Evolutionary conservation across 2,329 filamentous ascomycete genomes (phyloP).

Genomic region (Coniochaeta sp.): DNA sequence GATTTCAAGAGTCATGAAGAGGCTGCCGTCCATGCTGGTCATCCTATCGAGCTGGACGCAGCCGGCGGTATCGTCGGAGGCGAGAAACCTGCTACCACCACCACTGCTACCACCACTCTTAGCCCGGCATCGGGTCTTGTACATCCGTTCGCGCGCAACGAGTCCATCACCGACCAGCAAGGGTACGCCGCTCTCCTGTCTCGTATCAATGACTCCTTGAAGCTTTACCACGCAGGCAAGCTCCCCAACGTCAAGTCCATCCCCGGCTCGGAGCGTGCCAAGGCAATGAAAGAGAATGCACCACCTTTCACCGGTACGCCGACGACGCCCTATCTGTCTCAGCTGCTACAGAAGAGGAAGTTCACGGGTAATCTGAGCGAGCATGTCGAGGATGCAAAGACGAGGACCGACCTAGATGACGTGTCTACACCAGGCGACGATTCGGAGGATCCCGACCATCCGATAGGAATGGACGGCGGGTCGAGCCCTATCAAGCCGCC

Average conservation of each 20-base stretch:
- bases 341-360: slow-evolving; percentile 54
- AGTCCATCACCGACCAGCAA: slow-evolving; percentile 46
- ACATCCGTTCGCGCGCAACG: slow-evolving; percentile 53
- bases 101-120: slow-evolving; percentile 6
- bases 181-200: slow-evolving; percentile 41
- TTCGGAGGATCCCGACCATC: slow-evolving; percentile 39
- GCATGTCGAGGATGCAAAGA: slow-evolving; percentile 52
- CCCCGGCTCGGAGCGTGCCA: slow-evolving; percentile 20
- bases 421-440: slow-evolving; percentile 46
- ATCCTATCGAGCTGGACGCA: slow-evolving; percentile 68
- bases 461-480: slow-evolving; percentile 13
- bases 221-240: slow-evolving; percentile 43
- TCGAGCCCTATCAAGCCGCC: slow-evolving; percentile 8
- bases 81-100: slow-evolving; percentile 21
- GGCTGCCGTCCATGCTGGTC: slow-evolving; percentile 80
- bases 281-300: slow-evolving; percentile 14
- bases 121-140: slow-evolving; percentile 41
- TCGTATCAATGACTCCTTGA: slow-evolving; percentile 47
- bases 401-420: slow-evolving; percentile 42
- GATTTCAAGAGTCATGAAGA: slow-evolving; percentile 96
- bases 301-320: slow-evolving; percentile 43
- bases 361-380: slow-evolving; percentile 53
- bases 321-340: slow-evolving; percentile 60
- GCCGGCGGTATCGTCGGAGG: slow-evolving; percentile 37
- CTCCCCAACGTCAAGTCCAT: slow-evolving; percentile 40